Percentiles rank a stretch among this genome's conserved stretches.
Conservation (phyloP, 2,329 filamentous ascomycete genomes). For the Ciborinia camelliae region DNA sequence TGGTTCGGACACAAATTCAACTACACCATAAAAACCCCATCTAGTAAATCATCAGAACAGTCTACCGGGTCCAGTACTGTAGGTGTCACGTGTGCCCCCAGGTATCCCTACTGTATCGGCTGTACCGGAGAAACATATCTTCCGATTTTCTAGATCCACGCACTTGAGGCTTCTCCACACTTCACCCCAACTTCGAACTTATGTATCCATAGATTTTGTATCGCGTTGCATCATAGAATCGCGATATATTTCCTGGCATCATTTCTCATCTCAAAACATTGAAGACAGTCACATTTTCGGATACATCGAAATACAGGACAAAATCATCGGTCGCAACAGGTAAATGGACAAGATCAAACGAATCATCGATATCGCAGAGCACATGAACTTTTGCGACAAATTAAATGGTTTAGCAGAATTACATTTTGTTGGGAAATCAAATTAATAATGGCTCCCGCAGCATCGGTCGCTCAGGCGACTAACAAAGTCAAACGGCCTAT, state of each 20-base stretch:
- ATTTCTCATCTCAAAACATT: neutral
- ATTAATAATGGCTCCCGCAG: constrained; percentile 34
- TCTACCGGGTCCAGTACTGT: too few species aligned
- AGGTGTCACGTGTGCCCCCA: too few species aligned
- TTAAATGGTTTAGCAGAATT: neutral
- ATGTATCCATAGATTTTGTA: constrained; percentile 6
- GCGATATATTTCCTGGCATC: neutral
- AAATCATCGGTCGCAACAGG: neutral
- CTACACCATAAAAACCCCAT: too few species aligned
- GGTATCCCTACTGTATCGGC: neutral
- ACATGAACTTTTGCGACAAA: constrained; percentile 6
- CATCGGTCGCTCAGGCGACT: constrained; percentile 31
- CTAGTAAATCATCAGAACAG: too few species aligned
- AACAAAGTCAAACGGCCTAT: constrained; percentile 66
- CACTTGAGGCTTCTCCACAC: constrained; percentile 8
- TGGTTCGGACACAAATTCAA: too few species aligned
- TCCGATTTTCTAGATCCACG: neutral
- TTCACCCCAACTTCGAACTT: constrained; percentile 7
- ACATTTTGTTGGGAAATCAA: neutral
- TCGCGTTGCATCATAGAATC: constrained; percentile 8
- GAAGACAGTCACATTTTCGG: neutral
- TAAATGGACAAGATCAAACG: constrained; percentile 10
- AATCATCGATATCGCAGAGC: constrained; percentile 7
- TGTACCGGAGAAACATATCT: neutral
- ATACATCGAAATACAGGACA: neutral